phyloP scores from a whole-genome alignment of 2,329 filamentous ascomycete genomes.

The Teratosphaeriaceae sp. region DNA sequence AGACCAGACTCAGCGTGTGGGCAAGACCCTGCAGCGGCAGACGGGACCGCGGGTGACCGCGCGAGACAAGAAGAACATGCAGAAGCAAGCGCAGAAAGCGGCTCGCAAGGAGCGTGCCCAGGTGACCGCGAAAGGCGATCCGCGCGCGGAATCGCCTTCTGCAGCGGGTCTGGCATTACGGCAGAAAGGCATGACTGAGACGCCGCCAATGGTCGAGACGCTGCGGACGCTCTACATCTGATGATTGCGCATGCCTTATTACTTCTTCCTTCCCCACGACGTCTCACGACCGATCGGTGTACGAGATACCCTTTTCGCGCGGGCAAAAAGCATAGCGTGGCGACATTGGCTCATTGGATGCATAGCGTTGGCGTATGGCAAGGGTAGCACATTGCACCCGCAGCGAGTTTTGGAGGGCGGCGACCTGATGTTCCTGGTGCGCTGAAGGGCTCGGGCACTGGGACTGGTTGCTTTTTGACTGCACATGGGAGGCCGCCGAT shows the following conservation, averaged over 20 bases:
- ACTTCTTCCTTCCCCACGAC: slow-evolving; percentile 1
- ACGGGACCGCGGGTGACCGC: slow-evolving; percentile 30
- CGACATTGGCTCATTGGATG: slow-evolving; percentile 6
- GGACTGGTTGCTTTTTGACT: neutral
- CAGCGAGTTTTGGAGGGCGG: no score
- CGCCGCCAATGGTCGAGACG: slow-evolving; percentile 29
- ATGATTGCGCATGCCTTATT: neutral
- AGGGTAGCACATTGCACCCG: no score
- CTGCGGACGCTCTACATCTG: slow-evolving; percentile 33
- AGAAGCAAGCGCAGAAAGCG: slow-evolving; percentile 37
- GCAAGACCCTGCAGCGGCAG: slow-evolving; percentile 29
- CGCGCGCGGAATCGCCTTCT: slow-evolving; percentile 14
- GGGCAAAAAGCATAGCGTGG: slow-evolving; percentile 13
- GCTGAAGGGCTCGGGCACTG: slow-evolving; percentile 21
- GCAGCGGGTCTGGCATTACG: slow-evolving; percentile 24
- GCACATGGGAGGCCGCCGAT: no score
- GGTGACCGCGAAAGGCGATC: slow-evolving; percentile 12
- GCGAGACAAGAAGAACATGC: slow-evolving; percentile 32
- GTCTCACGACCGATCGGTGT: slow-evolving; percentile 6
- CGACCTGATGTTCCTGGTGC: no score
- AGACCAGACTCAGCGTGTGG: slow-evolving; percentile 12
- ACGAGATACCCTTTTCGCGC: slow-evolving; percentile 13
- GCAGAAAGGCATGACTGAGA: slow-evolving; percentile 27
- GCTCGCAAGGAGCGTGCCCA: slow-evolving; percentile 34
- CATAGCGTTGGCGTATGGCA: slow-evolving; percentile 14